phyloP scores from a whole-genome alignment of 2,329 filamentous ascomycete genomes.

The Fusarium oxysporum region DNA sequence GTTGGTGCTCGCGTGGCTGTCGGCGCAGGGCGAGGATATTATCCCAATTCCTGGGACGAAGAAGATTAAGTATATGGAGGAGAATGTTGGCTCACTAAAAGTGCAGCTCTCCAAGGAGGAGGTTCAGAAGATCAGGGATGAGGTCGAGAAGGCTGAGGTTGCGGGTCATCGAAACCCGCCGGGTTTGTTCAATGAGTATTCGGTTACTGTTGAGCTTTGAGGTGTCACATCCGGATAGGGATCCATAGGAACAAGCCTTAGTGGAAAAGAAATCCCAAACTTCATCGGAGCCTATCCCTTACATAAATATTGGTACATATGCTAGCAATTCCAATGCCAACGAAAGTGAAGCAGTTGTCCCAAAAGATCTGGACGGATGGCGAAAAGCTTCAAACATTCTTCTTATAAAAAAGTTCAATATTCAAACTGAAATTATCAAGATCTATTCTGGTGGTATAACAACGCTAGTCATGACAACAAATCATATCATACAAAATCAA shows the following conservation, averaged over 20 bases:
- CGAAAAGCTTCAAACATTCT: background rate
- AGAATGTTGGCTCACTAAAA: fast-evolving
- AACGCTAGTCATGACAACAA: slow-evolving; percentile 16
- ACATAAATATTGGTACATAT: no score
- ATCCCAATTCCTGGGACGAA: background rate
- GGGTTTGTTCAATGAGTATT: background rate
- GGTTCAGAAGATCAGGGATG: background rate
- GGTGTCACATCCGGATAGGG: fast-evolving
- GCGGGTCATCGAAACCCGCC: background rate
- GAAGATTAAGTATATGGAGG: slow-evolving; percentile 1
- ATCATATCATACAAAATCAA: slow-evolving; percentile 9
- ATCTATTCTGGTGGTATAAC: slow-evolving; percentile 20
- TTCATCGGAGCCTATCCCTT: no score
- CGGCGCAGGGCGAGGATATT: background rate
- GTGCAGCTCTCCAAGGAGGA: background rate
- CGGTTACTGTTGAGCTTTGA: background rate
- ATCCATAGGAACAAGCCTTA: background rate
- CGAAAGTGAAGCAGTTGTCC: background rate
- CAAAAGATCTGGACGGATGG: background rate
- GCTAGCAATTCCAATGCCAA: no score
- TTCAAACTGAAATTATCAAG: background rate
- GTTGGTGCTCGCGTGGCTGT: background rate
- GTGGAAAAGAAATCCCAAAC: no score
- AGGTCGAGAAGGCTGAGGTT: background rate
- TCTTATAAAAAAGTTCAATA: background rate